Conservation (phyloP, 164 flowering plant species). For the Akebia trifoliata region DNA sequence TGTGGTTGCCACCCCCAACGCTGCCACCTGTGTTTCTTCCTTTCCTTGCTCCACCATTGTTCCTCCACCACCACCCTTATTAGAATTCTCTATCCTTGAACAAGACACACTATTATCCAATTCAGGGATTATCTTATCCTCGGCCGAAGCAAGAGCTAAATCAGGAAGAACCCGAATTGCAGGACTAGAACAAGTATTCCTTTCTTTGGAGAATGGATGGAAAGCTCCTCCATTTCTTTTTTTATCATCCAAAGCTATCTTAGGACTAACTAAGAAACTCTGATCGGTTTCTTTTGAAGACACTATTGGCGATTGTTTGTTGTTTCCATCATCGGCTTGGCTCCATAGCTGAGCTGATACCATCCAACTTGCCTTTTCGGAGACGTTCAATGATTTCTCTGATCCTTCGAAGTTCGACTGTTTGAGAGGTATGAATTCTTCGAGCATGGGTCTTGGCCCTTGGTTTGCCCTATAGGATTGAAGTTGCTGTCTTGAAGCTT, state of each 20-base stretch:
- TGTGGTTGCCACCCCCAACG: constrained; percentile 6
- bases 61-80: constrained; percentile 23
- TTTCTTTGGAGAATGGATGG: constrained; percentile 78
- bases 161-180: constrained; percentile 41
- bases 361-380: constrained; percentile 93
- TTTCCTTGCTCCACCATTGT: constrained; percentile 32
- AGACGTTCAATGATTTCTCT: constrained; percentile 29
- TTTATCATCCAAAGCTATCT: constrained; percentile 52
- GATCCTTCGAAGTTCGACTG: constrained; percentile 33
- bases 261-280: constrained; percentile 37
- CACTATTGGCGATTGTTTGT: constrained; percentile 23
- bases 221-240: constrained; percentile 80
- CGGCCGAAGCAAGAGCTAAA: constrained; percentile 61
- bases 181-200: constrained; percentile 26
- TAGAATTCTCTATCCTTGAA: constrained; percentile 31
- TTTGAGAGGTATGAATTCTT: constrained; percentile 92
- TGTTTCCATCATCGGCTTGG: constrained; percentile 43
- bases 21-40: constrained; percentile 28
- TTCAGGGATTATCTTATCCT: constrained; percentile 39
- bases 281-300: constrained; percentile 36
- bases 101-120: constrained; percentile 27
- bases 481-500: constrained; percentile 76
- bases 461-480: constrained; percentile 41
- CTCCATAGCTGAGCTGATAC: constrained; percentile 86
- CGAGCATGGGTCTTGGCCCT: constrained; percentile 59